These are phyloP conservation scores for Pyrenophora teres DNA, from an alignment of 2,329 filamentous ascomycete genomes.

Conservation along the genomic window DNA sequence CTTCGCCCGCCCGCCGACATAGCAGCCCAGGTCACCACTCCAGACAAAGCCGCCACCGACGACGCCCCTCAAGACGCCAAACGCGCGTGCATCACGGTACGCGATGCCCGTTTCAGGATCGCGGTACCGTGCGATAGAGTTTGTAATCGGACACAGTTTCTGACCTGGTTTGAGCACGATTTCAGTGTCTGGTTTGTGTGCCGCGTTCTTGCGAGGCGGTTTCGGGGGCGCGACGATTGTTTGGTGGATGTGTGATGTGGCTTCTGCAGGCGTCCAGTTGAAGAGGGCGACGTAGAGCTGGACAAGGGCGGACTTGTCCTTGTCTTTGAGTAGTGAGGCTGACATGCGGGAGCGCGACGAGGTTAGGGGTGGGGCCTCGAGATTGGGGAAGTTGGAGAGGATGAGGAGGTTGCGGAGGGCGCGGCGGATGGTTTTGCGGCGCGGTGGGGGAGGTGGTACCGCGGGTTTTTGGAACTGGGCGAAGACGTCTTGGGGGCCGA, in stretches of 20 bases:
- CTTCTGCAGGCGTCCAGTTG: constrained; percentile 37
- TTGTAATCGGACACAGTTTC: constrained; percentile 75
- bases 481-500: constrained; percentile 28
- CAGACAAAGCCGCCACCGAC: constrained; percentile 76
- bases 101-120: constrained; percentile 84
- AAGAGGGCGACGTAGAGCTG: constrained; percentile 57
- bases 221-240: constrained; percentile 51
- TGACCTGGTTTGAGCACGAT: constrained; percentile 36
- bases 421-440: constrained; percentile 51
- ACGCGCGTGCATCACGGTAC: constrained; percentile 80
- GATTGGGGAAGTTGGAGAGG: constrained; percentile 52
- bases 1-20: constrained; percentile 67
- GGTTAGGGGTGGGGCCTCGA: constrained; percentile 47
- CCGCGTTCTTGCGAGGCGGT: constrained; percentile 47
- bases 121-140: constrained; percentile 77
- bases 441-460: constrained; percentile 27
- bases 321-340: constrained; percentile 42
- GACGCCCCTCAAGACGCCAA: constrained; percentile 78
- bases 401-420: constrained; percentile 63
- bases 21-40: constrained; percentile 80
- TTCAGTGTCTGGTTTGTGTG: constrained; percentile 24
- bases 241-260: constrained; percentile 34
- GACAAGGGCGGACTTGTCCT: constrained; percentile 56
- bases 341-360: constrained; percentile 57
- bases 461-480: constrained; percentile 29